Conservation (phyloP, 257 asterid species). For the Nicotiana otophora region DNA sequence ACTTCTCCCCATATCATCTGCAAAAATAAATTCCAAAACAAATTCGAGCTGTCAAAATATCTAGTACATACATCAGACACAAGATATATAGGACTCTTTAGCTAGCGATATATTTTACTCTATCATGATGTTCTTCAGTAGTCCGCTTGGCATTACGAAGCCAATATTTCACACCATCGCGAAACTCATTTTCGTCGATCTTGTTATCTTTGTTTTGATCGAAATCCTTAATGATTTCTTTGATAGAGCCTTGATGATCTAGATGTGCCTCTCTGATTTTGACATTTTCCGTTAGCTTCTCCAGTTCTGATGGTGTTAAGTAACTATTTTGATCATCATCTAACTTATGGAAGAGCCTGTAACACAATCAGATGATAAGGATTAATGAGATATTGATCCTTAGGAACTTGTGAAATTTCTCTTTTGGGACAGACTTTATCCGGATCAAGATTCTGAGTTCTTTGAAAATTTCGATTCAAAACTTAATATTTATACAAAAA, state of each 20-base stretch:
- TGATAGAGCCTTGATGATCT: not conserved
- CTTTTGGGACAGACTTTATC: not conserved
- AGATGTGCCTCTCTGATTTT: slow-evolving; percentile 15
- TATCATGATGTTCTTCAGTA: not conserved
- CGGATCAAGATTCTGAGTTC: not conserved
- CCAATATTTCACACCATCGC: slow-evolving; percentile 34
- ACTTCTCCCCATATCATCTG: slow-evolving; percentile 38
- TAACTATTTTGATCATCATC: slow-evolving; percentile 26
- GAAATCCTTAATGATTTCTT: slow-evolving; percentile 31
- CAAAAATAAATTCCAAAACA: not conserved
- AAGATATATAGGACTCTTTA: too few species aligned
- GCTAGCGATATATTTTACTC: not conserved
- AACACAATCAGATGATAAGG: not conserved
- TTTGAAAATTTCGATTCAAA: not conserved
- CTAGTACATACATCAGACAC: not conserved
- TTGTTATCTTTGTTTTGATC: slow-evolving; percentile 24
- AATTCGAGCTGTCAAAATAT: not conserved
- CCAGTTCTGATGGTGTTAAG: slow-evolving; percentile 31
- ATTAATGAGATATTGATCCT: not conserved
- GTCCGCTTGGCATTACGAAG: slow-evolving; percentile 9
- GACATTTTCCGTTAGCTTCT: slow-evolving; percentile 20
- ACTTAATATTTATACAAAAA: not conserved
- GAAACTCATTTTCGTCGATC: slow-evolving; percentile 32
- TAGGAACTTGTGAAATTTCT: not conserved
- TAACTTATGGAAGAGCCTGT: slow-evolving; percentile 26